Conservation (phyloP, 208 protist genomes). For the Borovskyia barvae region DNA sequence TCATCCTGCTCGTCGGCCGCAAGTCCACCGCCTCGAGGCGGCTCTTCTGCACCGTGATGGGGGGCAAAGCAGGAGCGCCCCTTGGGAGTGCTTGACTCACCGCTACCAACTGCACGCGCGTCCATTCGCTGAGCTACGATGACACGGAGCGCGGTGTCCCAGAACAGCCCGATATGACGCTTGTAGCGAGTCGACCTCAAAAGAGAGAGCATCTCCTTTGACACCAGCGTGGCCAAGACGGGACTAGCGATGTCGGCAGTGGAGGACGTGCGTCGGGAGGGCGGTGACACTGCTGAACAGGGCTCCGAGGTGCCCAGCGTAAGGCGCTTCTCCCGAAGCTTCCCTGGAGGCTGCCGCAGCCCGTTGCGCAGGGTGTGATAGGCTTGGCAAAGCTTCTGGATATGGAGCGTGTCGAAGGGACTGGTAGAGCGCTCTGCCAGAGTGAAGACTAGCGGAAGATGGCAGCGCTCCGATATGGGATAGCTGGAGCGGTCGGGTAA, state of each 20-base stretch:
- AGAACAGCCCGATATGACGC: slow-evolving; percentile 31
- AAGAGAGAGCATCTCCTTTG: slow-evolving; percentile 41
- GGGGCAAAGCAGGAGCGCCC: not conserved
- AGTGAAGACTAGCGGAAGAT: no score
- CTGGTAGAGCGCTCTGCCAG: no score
- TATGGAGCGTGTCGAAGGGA: no score
- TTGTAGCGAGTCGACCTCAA: slow-evolving; percentile 25
- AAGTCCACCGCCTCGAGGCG: no score
- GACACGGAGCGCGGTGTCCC: slow-evolving; percentile 47
- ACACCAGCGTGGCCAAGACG: slow-evolving; percentile 48
- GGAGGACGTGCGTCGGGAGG: no score
- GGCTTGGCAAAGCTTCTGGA: no score
- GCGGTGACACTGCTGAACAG: not conserved
- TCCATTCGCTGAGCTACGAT: slow-evolving; percentile 8
- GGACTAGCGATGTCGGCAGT: slow-evolving; percentile 16
- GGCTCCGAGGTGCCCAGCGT: not conserved
- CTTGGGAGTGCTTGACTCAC: not conserved
- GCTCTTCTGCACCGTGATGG: not conserved
- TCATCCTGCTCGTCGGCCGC: not conserved
- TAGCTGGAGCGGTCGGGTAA: no score
- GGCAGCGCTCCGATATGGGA: no score
- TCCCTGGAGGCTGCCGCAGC: no score
- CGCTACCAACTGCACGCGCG: not conserved
- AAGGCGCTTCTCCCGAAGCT: no score
- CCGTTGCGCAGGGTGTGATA: no score